Evolutionary conservation across 139 green algal genomes (phyloP), one percentile per base, ranked within the genome.

Genomic region (Nannochloris sp.): DNA sequence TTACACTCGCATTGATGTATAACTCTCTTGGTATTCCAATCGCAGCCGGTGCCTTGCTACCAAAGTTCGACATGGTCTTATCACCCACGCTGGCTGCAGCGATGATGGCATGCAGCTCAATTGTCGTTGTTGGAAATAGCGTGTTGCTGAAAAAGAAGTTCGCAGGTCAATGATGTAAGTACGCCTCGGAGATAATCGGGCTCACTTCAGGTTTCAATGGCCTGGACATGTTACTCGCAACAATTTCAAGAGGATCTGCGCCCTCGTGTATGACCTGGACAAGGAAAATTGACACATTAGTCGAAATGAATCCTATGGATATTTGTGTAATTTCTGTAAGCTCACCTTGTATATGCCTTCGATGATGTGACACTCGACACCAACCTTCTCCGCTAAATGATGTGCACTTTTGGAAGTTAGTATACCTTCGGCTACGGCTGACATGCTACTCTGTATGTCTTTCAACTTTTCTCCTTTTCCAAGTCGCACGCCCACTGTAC

Each of bases 1-100:
- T 97, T 23, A 74, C 25, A 0, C 96, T 92, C 87, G 92, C 92
- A n/a, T 75, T 98, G 23, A 67, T 73, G 0, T 98, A 98, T 76
- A 98, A 98, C 73, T 46, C 87, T 9, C 60, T 97, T 19, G 90
- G 84, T 25, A 87, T 98, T 9, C 92, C 92, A 0, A 48, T 97
- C 44, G 92, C 92, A 1, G 92, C 88, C 12, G 92, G 92, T 46
- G 85, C 75, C 1, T 56, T 88, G 66, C 78, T 98, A 64, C 92
- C 92, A 0, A 51, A 44, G 1, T 74, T 74, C 44, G 90, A 87
- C 46, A 46, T 96, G 7, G 81, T 81, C 15, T 83, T 98, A 3
- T 90, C 81, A 61, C 91, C 92, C 5, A 84, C 84, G 4, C 68
- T 83, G 8, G 85, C 88, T 0, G 92, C 81, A 3, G 91, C 72